These are phyloP conservation scores for Aspergillus mulundensis DNA, from an alignment of 495 filamentous ascomycete genomes.

Conservation along the genomic window DNA sequence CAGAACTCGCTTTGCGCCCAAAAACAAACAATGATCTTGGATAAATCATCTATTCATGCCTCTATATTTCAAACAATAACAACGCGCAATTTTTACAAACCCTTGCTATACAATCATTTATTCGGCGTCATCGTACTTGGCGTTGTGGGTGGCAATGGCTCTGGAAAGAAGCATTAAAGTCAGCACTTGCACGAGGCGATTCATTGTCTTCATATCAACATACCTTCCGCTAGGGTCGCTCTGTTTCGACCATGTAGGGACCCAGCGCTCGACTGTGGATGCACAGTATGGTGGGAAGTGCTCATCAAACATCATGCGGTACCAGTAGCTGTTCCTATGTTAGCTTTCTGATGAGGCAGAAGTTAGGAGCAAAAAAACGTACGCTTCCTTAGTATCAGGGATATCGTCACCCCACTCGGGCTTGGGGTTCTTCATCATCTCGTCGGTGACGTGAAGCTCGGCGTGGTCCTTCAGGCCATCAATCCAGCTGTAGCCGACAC, in stretches of 20 bases:
- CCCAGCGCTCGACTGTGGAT: constrained; percentile 92
- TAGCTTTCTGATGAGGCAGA: constrained; percentile 4
- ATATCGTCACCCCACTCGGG: constrained; percentile 89
- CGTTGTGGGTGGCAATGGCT: constrained; percentile 65
- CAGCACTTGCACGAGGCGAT: constrained; percentile 1
- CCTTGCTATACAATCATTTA: constrained; percentile 24
- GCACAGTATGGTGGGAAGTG: constrained; percentile 92
- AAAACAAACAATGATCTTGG: constrained; percentile 17
- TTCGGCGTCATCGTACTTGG: constrained; percentile 55
- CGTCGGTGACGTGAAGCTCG: constrained; percentile 81
- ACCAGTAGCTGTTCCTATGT: constrained; percentile 73
- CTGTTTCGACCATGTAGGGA: constrained; percentile 96
- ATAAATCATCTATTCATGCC: constrained; percentile 25
- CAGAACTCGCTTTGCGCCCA: constrained; percentile 18
- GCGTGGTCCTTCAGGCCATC: constrained; percentile 93
- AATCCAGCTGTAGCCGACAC: constrained; percentile 99
- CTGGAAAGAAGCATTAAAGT: constrained; percentile 33
- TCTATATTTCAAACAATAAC: constrained; percentile 20
- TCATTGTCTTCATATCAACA: constrained; percentile 26
- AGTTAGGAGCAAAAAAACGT: constrained; percentile 34
- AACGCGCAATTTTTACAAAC: constrained; percentile 11
- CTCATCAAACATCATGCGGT: constrained; percentile 96
- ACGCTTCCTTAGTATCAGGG: constrained; percentile 95
- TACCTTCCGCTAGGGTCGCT: constrained; percentile 90
- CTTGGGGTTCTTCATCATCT: constrained; percentile 96